Base-by-base conservation (phyloP, 2,329 filamentous ascomycete species). In the Fusarium oxysporum region DNA sequence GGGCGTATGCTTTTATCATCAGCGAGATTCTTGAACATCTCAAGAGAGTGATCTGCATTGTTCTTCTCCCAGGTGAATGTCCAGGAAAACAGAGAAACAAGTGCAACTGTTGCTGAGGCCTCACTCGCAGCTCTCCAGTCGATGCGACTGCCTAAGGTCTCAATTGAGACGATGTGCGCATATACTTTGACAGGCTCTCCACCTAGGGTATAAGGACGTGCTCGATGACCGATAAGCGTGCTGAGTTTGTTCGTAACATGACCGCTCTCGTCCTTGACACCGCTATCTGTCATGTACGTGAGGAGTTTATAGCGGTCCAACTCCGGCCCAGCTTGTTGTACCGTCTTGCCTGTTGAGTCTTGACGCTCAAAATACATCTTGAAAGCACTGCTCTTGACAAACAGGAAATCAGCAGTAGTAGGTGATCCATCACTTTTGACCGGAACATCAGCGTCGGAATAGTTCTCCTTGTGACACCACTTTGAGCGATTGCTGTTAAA, bases 301-400 rank as follows among this genome's bases (percentile, higher is more conserved):
- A 55, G 51, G 21, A 55, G 51, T n/a, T 55, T 43, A n/a, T 55
- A 55, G 10, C 51, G 51, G 1, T 55, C 51, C 5, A 55, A 32
- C 8, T 55, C 51, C 0, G 21, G 4, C 2, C 10, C 37, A 1
- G 2, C 25, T 5, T 55, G 51, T 6, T 28, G 25, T 0, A 0
- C 25, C 4, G 37, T 23, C 16, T 55, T 55, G 2, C 25, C 51
- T 0, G 25, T 3, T 6, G 37, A 32, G 51, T 55, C 37, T 55
- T 55, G 51, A 11, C 37, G 51, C 37, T 55, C 51, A 23, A 55
- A 55, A 19, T 55, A 55, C 51, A 55, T 55, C 51, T 55, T 55
- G 37, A 43, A 55, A 2, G 37, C 37, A 11, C 25, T 32, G 13
- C 51, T 32, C 37, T 55, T 55, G 33, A 55, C 25, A 19, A 55